Conservation (phyloP, 208 protist genomes). For the Wallacemonas collosoma region DNA sequence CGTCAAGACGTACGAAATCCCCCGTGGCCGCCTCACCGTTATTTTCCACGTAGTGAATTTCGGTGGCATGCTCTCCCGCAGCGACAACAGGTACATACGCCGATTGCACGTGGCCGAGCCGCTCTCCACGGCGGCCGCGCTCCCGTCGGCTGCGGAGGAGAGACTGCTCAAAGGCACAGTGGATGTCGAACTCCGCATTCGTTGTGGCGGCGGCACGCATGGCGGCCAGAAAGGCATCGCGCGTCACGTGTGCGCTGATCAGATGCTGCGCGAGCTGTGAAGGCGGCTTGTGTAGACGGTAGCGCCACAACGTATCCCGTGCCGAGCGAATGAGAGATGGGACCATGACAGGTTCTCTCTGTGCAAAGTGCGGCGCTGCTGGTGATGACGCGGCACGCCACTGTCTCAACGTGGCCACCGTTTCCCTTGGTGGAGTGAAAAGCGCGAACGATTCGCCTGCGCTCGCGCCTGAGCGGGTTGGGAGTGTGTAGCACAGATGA, state of each 20-base stretch:
- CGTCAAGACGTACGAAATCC: slow-evolving; percentile 52
- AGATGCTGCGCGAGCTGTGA: slow-evolving; percentile 45
- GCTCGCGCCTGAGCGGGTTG: background rate
- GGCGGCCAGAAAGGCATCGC: slow-evolving; percentile 35
- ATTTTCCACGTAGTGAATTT: slow-evolving; percentile 69
- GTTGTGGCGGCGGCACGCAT: slow-evolving; percentile 26
- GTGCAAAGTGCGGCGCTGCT: background rate
- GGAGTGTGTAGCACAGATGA: slow-evolving; percentile 5
- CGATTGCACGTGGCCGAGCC: slow-evolving; percentile 18
- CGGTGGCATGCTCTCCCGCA: slow-evolving; percentile 30
- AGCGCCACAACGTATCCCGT: slow-evolving; percentile 16
- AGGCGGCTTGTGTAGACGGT: slow-evolving; percentile 36
- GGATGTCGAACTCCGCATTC: slow-evolving; percentile 31
- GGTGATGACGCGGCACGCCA: background rate
- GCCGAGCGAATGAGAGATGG: slow-evolving; percentile 2
- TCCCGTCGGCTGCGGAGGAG: slow-evolving; percentile 23
- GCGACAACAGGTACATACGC: slow-evolving; percentile 66
- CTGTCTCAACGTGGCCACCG: slow-evolving; percentile 1
- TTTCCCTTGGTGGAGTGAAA: slow-evolving; percentile 11
- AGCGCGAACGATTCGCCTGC: slow-evolving; percentile 4
- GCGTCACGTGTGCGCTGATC: slow-evolving; percentile 43
- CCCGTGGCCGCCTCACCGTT: slow-evolving; percentile 3
- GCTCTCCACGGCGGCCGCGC: slow-evolving; percentile 11
- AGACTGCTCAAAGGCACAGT: slow-evolving; percentile 30
- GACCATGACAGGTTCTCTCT: background rate